Percentiles rank a stretch among this genome's conserved stretches.
These are phyloP conservation scores for Barnettozyma hawaiiensis DNA, from an alignment of 1,139 yeast species.

Conservation along the genomic window DNA sequence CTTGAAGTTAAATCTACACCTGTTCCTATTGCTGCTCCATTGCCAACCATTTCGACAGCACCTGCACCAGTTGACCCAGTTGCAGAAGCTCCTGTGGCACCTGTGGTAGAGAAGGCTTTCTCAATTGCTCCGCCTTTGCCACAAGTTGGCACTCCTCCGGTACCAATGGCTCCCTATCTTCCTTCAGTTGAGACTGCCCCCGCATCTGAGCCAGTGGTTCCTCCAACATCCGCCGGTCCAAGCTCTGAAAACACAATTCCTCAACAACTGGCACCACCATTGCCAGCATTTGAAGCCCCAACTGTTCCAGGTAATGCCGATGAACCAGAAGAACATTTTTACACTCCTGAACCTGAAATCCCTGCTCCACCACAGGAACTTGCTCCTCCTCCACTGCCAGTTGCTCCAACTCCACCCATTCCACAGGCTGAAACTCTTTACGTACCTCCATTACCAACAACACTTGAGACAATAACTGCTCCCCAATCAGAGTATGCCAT, in stretches of 20 bases:
- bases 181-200: constrained; percentile 21
- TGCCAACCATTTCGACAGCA: constrained; percentile 14
- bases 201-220: neutral
- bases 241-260: neutral
- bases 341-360: constrained; percentile 4
- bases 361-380: neutral
- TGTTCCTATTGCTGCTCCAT: constrained; percentile 24
- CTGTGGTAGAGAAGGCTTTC: neutral
- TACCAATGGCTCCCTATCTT: constrained; percentile 12
- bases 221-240: too few relatives aligned
- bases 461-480: too few relatives aligned
- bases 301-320: neutral
- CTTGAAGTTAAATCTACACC: constrained; percentile 13
- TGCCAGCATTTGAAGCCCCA: neutral
- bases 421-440: constrained; percentile 16
- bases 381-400: neutral
- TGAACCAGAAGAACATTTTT: constrained; percentile 2
- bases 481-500: too few relatives aligned
- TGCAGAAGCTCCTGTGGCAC: constrained; percentile 5
- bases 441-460: neutral
- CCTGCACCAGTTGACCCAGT: constrained; percentile 15
- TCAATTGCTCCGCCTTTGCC: constrained; percentile 10
- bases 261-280: neutral
- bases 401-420: constrained; percentile 3
- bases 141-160: constrained; percentile 19